Evolutionary conservation across 192 early-diverging fungal genomes (phyloP), one percentile per base, ranked within the genome.

Genomic region (Podochytrium sp.): DNA sequence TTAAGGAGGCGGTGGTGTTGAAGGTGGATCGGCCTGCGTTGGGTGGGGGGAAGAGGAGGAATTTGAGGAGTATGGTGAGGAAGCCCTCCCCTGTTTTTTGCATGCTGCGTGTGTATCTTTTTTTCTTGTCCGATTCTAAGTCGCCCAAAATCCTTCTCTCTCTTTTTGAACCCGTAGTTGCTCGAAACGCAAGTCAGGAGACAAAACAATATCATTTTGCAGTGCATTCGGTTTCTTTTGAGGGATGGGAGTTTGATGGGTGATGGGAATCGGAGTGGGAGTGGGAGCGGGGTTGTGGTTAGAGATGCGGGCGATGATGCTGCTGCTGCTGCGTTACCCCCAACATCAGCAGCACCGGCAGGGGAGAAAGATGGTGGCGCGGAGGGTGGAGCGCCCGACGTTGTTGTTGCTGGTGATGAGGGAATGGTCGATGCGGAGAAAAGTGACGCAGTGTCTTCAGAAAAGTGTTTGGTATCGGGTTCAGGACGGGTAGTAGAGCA

Each of bases 141-240:
- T 33, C 16, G 27, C n/a, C 27, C 10, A n/a, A n/a, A 57, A n/a
- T 70, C n/a, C 49, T 25, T 42, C 30, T 49, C 16, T 55, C 35
- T 43, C 30, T 51, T 51, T 73, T 60, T 56, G 35, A 14, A 52
- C 43, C 50, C n/a, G 12, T 38, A 33, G 87, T 65, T 91, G 3
- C 60, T 92, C 14, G 81, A 83, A 20, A 74, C 79, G 18, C 90
- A 92, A 32, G 88, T 92, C 61, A 71, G 80, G n/a, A 42, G 83
- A 27, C 90, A 92, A 61, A 85, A 87, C 67, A 84, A 79, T 34
- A 76, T 81, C 16, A 59, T 92, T 7, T 41, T 92, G 51, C 90
- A 92, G 57, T 86, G 86, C 47, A 78, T 92, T 39, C 82, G 88
- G 2, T 85, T 85, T 72, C 83, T 92, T 66, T 62, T 87, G 2